These are phyloP conservation scores for Fusarium subtropicale DNA, from an alignment of 2,329 filamentous ascomycete genomes.

Conservation along the genomic window DNA sequence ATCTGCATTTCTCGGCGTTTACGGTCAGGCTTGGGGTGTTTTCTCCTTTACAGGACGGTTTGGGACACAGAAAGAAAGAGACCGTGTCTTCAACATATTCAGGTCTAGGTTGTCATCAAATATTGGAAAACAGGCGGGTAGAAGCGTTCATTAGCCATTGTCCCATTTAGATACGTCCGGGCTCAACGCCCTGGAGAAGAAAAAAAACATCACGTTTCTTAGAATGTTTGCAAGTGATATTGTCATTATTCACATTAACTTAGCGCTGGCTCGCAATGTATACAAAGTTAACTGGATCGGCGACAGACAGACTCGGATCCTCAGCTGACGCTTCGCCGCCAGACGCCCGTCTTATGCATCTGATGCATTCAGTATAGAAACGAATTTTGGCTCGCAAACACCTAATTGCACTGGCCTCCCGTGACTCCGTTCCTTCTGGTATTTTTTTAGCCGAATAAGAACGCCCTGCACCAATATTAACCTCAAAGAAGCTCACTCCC, in stretches of 20 bases:
- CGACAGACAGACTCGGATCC: conserved; percentile 1
- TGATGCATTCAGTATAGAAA: conserved; percentile 24
- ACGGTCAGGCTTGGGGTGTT: conserved; percentile 7
- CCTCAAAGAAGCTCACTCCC: conserved; percentile 50
- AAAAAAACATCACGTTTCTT: conserved; percentile 9
- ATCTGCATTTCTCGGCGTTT: conserved; percentile 38
- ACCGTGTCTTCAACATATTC: conserved; percentile 50
- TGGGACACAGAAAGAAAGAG: conserved; percentile 36
- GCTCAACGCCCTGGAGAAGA: conserved; percentile 49
- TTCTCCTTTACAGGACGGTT: conserved; percentile 28
- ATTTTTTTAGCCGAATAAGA: conserved; percentile 42
- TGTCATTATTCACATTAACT: not conserved
- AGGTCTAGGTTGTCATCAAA: conserved; percentile 41
- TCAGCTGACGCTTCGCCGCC: not conserved
- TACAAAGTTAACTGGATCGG: not conserved
- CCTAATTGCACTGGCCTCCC: conserved; percentile 18
- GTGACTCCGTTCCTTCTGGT: conserved; percentile 40
- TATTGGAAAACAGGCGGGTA: conserved; percentile 29
- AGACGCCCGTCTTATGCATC: conserved; percentile 24
- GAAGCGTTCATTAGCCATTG: conserved; percentile 35
- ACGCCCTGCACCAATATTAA: conserved; percentile 35
- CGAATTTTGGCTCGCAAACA: conserved; percentile 10
- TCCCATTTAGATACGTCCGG: conserved; percentile 46
- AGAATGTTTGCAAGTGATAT: not conserved
- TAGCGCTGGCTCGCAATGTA: not conserved